phyloP scores from a whole-genome alignment of 2,329 filamentous ascomycete species.

The Colletotrichum tamarilloi region DNA sequence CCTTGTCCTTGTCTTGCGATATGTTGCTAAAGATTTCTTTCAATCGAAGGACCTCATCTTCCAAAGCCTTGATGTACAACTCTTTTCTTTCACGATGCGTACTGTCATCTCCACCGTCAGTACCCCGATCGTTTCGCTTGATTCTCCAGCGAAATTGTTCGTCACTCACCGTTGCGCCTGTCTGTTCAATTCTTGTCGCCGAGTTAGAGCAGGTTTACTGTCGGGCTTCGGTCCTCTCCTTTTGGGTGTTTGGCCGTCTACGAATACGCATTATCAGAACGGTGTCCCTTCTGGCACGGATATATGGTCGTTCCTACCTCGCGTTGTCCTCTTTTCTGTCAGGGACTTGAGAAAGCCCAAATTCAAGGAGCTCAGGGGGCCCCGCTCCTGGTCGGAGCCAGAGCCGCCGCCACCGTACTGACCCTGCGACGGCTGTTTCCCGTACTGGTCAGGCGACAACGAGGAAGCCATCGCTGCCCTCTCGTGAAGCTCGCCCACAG shows the following conservation, averaged over 20 bases:
- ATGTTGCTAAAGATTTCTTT: slow-evolving; percentile 85
- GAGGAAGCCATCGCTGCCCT: slow-evolving; percentile 58
- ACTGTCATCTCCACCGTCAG: slow-evolving; percentile 57
- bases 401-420: slow-evolving; percentile 37
- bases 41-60: slow-evolving; percentile 88
- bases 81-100: slow-evolving; percentile 98
- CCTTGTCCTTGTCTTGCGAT: slow-evolving; percentile 78
- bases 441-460: slow-evolving; percentile 53
- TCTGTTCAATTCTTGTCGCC: slow-evolving; percentile 92
- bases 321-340: slow-evolving; percentile 80
- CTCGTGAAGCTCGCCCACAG: slow-evolving; percentile 47
- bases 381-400: slow-evolving; percentile 46
- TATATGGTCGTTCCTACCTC: slow-evolving; percentile 63
- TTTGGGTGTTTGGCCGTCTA: slow-evolving; percentile 88
- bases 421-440: slow-evolving; percentile 40
- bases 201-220: slow-evolving; percentile 91
- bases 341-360: slow-evolving; percentile 74
- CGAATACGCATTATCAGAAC: not conserved
- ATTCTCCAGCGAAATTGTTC: not conserved
- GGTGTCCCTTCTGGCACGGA: not conserved
- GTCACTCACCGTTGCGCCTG: slow-evolving; percentile 87
- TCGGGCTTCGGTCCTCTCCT: slow-evolving; percentile 95
- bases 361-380: slow-evolving; percentile 59
- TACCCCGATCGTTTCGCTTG: slow-evolving; percentile 9
- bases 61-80: slow-evolving; percentile 92